A percentile compares a stretch with the other conserved stretches of the same genome.
Conservation (phyloP, 257 asterid species). For the Solanum chaucha region DNA sequence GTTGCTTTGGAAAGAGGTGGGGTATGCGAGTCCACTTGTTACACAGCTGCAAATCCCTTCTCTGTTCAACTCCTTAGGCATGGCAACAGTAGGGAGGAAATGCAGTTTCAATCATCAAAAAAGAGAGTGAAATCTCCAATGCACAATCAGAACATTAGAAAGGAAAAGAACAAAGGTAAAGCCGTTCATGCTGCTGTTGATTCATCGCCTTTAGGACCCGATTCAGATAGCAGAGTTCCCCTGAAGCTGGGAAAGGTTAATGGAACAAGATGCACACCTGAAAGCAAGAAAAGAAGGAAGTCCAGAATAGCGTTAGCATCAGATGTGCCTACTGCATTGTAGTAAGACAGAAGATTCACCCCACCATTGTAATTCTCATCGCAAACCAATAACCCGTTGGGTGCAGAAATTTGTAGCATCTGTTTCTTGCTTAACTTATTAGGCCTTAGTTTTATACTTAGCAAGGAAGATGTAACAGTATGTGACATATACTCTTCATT, state of each 20-base stretch:
- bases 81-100: slow-evolving; percentile 18
- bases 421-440: background rate
- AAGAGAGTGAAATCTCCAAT: slow-evolving; percentile 52
- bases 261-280: slow-evolving; percentile 43
- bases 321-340: slow-evolving; percentile 33
- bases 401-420: background rate
- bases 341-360: background rate
- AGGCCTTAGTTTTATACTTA: background rate
- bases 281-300: slow-evolving; percentile 70
- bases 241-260: slow-evolving; percentile 27
- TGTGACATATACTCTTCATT: background rate
- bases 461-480: background rate
- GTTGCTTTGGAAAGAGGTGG: too few species aligned
- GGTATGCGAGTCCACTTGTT: slow-evolving; percentile 28
- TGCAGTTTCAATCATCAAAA: slow-evolving; percentile 33
- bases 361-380: background rate
- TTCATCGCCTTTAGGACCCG: slow-evolving; percentile 29
- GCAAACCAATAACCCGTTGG: background rate
- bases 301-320: slow-evolving; percentile 33
- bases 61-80: slow-evolving; percentile 38
- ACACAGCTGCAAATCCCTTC: slow-evolving; percentile 50
- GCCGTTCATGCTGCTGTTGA: slow-evolving; percentile 19
- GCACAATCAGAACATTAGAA: slow-evolving; percentile 12
- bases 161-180: slow-evolving; percentile 22
- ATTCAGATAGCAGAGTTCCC: slow-evolving; percentile 31